Evolutionary conservation across 805 yeast genomes (phyloP).

Genomic region (Saccharomycopsis capsularis): DNA sequence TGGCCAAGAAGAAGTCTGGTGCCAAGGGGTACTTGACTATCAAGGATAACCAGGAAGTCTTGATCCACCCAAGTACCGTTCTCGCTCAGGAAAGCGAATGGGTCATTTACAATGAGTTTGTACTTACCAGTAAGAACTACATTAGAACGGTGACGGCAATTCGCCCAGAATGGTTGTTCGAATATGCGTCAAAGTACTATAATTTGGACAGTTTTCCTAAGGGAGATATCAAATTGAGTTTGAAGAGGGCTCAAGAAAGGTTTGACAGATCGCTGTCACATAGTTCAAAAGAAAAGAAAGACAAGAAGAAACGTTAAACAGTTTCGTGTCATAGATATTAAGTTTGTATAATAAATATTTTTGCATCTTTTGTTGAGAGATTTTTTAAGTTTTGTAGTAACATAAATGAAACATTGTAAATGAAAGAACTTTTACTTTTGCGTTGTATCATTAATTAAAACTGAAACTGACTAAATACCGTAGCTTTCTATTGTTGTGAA

Average conservation of each 20-base stretch:
- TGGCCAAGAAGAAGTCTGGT: slow-evolving; percentile 84
- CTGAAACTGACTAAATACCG: no score
- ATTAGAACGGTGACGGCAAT: slow-evolving; percentile 89
- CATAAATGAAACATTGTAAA: no score
- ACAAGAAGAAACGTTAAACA: neutral
- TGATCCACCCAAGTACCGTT: slow-evolving; percentile 90
- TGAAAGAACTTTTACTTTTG: no score
- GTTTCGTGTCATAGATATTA: no score
- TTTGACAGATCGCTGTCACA: neutral
- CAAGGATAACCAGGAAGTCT: slow-evolving; percentile 92
- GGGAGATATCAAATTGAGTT: slow-evolving; percentile 64
- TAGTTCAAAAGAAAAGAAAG: neutral
- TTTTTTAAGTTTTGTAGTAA: no score
- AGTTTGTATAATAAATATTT: no score
- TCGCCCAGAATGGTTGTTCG: slow-evolving; percentile 88
- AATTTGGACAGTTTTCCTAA: slow-evolving; percentile 56
- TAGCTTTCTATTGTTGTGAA: no score
- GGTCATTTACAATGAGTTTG: slow-evolving; percentile 94
- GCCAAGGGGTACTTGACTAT: slow-evolving; percentile 81
- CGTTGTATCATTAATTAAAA: no score
- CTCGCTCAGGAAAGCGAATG: slow-evolving; percentile 85
- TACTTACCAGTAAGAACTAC: slow-evolving; percentile 85
- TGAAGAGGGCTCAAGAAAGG: slow-evolving; percentile 24
- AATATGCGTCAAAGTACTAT: slow-evolving; percentile 65
- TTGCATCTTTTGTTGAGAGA: no score